Percentiles rank a stretch among this genome's conserved stretches.
These are phyloP conservation scores for Calonectria honghensis DNA, from an alignment of 2,329 filamentous ascomycete genomes.

Conservation along the genomic window DNA sequence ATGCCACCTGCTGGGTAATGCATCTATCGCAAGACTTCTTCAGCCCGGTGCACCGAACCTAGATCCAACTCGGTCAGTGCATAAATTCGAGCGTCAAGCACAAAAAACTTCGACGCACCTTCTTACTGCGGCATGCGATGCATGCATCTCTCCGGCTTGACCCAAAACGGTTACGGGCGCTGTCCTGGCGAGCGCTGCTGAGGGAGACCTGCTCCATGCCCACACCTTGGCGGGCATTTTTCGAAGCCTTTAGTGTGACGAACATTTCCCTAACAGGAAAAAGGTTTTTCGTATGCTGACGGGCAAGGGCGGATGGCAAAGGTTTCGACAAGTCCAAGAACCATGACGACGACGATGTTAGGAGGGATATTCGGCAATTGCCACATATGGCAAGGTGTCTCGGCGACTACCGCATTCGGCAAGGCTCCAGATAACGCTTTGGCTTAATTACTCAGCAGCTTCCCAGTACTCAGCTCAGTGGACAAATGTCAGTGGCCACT, in stretches of 20 bases:
- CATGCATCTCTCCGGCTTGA: slow-evolving; percentile 39
- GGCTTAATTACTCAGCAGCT: slow-evolving; percentile 30
- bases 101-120: slow-evolving; percentile 31
- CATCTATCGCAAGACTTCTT: slow-evolving; percentile 39
- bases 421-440: not conserved
- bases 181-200: slow-evolving; percentile 27
- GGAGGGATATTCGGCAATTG: slow-evolving; percentile 24
- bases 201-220: slow-evolving; percentile 39
- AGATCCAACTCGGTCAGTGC: not conserved
- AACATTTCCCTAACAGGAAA: slow-evolving; percentile 39
- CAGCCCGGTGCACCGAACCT: slow-evolving; percentile 40
- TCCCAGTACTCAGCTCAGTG: not conserved
- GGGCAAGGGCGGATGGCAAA: slow-evolving; percentile 1
- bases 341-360: not conserved
- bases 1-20: slow-evolving; percentile 24
- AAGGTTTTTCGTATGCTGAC: not conserved
- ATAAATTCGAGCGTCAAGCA: no score
- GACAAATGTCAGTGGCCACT: not conserved
- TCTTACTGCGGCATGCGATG: slow-evolving; percentile 37
- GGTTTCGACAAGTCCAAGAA: not conserved
- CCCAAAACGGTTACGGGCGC: slow-evolving; percentile 32
- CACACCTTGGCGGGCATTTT: slow-evolving; percentile 13
- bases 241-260: slow-evolving; percentile 38
- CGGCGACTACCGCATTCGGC: slow-evolving; percentile 21
- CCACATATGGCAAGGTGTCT: slow-evolving; percentile 9